phyloP scores from a whole-genome alignment of 495 filamentous ascomycete genomes.

The Penicillium paradoxum region DNA sequence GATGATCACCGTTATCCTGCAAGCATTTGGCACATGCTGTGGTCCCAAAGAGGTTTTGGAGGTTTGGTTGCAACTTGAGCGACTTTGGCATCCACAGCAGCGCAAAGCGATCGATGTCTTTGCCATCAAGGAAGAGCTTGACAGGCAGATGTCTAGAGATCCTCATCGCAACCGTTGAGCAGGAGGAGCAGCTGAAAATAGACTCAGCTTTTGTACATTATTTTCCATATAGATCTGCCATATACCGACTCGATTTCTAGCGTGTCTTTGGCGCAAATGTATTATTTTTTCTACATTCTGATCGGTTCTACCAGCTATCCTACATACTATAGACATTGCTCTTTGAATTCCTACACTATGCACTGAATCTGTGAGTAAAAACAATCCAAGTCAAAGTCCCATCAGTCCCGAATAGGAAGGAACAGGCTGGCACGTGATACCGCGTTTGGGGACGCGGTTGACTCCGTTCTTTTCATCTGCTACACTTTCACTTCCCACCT shows the following conservation, averaged over 20 bases:
- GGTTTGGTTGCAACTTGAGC: slow-evolving; percentile 39
- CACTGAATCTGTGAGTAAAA: not conserved
- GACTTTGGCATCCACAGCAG: slow-evolving; percentile 37
- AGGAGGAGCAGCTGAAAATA: slow-evolving; percentile 1
- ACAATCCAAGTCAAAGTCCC: not conserved
- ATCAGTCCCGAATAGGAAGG: slow-evolving; percentile 6
- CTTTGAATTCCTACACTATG: too few species aligned
- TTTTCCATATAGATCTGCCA: slow-evolving; percentile 22
- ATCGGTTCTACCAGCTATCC: not conserved
- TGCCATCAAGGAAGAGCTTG: slow-evolving; percentile 37
- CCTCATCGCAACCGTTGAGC: slow-evolving; percentile 10
- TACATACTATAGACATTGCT: not conserved
- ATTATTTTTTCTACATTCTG: slow-evolving; percentile 1
- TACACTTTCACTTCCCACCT: not conserved
- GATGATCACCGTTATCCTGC: slow-evolving; percentile 38
- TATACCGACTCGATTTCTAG: slow-evolving; percentile 25
- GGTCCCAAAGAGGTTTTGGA: slow-evolving; percentile 35
- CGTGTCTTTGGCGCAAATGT: slow-evolving; percentile 7
- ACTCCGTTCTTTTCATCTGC: not conserved
- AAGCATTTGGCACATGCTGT: slow-evolving; percentile 40
- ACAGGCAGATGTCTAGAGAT: slow-evolving; percentile 28
- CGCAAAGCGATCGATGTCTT: slow-evolving; percentile 36
- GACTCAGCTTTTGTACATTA: slow-evolving; percentile 32
- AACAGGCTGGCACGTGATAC: slow-evolving; percentile 8
- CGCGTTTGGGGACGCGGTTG: slow-evolving; percentile 5